Conservation (phyloP, 2,329 filamentous ascomycete genomes). For the Stachybotrys echinatus region DNA sequence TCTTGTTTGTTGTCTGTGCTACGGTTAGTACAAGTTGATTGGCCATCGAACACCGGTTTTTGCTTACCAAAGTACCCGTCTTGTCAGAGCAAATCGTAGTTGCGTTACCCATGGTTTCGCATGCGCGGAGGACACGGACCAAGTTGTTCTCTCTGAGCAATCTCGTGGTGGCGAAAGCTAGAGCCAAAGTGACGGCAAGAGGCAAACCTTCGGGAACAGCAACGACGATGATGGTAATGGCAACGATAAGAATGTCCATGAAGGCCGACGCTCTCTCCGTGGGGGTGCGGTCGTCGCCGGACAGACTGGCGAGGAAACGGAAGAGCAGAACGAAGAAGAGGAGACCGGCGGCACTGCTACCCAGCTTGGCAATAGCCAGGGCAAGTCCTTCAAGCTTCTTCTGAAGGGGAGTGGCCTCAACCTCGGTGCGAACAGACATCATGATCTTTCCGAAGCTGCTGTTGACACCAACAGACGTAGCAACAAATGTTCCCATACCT, state of each 20-base stretch:
- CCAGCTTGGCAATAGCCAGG: conserved; percentile 31
- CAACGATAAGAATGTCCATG: conserved; percentile 59
- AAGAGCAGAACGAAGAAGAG: conserved; percentile 75
- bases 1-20: conserved; percentile 63
- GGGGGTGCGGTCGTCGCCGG: conserved; percentile 38
- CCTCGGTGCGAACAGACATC: conserved; percentile 47
- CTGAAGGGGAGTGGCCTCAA: conserved; percentile 49
- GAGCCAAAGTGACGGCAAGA: conserved; percentile 60
- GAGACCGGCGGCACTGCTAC: conserved; percentile 62
- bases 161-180: conserved; percentile 64
- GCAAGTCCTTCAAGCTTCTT: conserved; percentile 39
- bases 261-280: conserved; percentile 54
- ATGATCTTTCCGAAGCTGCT: conserved; percentile 50
- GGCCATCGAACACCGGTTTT: no score
- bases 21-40: no score
- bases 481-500: conserved; percentile 47
- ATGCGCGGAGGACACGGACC: conserved; percentile 61
- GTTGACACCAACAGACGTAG: conserved; percentile 51
- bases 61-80: conserved; percentile 24
- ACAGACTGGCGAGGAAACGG: conserved; percentile 64
- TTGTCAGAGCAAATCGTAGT: conserved; percentile 71
- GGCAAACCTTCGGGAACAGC: conserved; percentile 63
- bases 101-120: conserved; percentile 68
- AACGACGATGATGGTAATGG: conserved; percentile 62
- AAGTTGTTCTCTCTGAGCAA: conserved; percentile 69